Base-by-base conservation (phyloP, 1,284 basidiomycete species). In the Exobasidium rhododendri region DNA sequence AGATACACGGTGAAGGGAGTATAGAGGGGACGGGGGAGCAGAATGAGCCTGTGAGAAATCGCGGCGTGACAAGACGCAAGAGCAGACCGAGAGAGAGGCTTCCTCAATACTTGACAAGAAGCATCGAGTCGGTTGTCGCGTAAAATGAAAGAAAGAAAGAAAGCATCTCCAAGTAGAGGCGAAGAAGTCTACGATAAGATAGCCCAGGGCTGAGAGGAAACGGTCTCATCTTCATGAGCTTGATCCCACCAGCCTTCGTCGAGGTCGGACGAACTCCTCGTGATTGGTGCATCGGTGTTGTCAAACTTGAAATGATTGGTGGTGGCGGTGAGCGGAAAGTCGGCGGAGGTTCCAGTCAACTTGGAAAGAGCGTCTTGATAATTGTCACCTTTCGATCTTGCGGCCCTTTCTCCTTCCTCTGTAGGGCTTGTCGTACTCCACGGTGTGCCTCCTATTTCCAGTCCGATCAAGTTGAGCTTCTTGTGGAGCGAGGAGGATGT, bases 161-260 rank as follows among this genome's bases (percentile, higher is more conserved):
- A n/a, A n/a, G n/a, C n/a, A n/a, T n/a, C n/a, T n/a, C n/a, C n/a
- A n/a, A n/a, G n/a, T n/a, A n/a, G n/a, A n/a, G n/a, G n/a, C n/a
- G n/a, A n/a, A n/a, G n/a, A n/a, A n/a, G n/a, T n/a, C n/a, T 40
- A 40, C 10, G 47, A 50, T 20, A 50, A 28, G 13, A 50, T 50
- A 14, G 47, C 47, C 47, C 47, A 50, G 5, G 47, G 47, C 28
- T 28, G 47, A 50, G 20, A 20, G 20, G n/a, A 24, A 50, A 26
- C n/a, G 2, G n/a, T 24, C 13, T 50, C n/a, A 26, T 50, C 47
- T 6, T 50, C 47, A 26, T 24, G 26, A 50, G 24, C n/a, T 26
- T 50, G n/a, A 24, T 50, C 47, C 47, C 47, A 50, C 47, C 47
- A 50, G 24, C 28, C 47, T 2, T 26, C 47, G 14, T 50, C 47